These are phyloP conservation scores for Apiosordaria backusii DNA, from an alignment of 495 filamentous ascomycete species.

Conservation along the genomic window DNA sequence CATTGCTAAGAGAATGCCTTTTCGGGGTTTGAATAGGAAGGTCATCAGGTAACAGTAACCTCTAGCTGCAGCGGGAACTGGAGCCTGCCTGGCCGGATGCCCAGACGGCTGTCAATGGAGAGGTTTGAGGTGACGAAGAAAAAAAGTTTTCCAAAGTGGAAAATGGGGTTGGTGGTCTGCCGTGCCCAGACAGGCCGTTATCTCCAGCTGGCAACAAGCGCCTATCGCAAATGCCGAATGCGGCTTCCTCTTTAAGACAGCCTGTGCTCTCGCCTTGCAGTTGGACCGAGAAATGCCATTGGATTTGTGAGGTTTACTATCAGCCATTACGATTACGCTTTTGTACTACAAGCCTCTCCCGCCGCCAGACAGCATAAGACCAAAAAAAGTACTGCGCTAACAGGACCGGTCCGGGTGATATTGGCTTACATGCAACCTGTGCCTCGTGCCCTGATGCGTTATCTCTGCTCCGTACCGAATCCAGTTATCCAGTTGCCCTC, in stretches of 20 bases:
- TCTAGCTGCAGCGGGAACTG: slow-evolving; percentile 31
- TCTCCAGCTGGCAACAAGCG: background rate
- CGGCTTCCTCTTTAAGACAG: slow-evolving; percentile 16
- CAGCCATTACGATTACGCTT: slow-evolving; percentile 21
- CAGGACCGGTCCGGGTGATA: slow-evolving; percentile 16
- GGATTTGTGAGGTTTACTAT: slow-evolving; percentile 7
- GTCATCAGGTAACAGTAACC: slow-evolving; percentile 37
- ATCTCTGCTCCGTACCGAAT: slow-evolving; percentile 12
- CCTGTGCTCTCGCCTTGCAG: background rate
- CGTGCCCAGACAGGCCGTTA: background rate
- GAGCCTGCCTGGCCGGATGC: slow-evolving; percentile 13
- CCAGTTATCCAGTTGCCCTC: slow-evolving; percentile 1
- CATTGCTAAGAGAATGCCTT: slow-evolving; percentile 13
- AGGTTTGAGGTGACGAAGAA: slow-evolving; percentile 8
- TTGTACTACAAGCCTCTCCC: slow-evolving; percentile 11
- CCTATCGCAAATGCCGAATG: slow-evolving; percentile 10
- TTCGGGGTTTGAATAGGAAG: slow-evolving; percentile 25
- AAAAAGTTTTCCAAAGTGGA: slow-evolving; percentile 10
- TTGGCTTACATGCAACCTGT: slow-evolving; percentile 15
- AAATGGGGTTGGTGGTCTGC: background rate
- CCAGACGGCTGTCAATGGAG: slow-evolving; percentile 12
- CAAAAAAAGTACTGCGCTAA: slow-evolving; percentile 16
- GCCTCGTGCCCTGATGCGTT: slow-evolving; percentile 16
- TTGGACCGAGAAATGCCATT: background rate
- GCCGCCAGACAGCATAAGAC: background rate